Conservation (phyloP, 805 yeast genomes). For the Candida vaughaniae region DNA sequence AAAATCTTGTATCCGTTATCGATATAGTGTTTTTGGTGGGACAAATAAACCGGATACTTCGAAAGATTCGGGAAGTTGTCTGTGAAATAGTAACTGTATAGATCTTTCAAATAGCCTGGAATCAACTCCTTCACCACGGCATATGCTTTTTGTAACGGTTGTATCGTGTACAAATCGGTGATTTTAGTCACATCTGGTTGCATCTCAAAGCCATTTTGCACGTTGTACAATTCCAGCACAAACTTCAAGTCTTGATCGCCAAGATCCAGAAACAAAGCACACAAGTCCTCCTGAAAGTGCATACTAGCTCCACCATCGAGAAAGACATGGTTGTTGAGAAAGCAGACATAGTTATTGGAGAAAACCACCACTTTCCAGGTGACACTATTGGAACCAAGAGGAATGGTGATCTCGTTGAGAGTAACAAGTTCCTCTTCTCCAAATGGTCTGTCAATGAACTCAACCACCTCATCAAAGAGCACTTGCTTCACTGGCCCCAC, state of each 20-base stretch:
- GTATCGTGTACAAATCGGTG: neutral
- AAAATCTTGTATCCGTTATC: slow-evolving; percentile 1
- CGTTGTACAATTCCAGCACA: neutral
- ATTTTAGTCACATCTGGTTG: neutral
- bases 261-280: too few relatives aligned
- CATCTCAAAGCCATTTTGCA: neutral
- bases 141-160: neutral
- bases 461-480: slow-evolving; percentile 21
- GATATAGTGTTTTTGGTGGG: neutral
- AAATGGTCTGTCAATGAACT: slow-evolving; percentile 10
- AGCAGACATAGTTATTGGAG: slow-evolving; percentile 18
- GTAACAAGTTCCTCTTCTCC: slow-evolving; percentile 13
- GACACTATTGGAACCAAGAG: slow-evolving; percentile 11
- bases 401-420: slow-evolving; percentile 14
- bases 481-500: slow-evolving; percentile 18
- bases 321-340: slow-evolving; percentile 27
- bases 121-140: neutral
- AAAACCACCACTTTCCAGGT: slow-evolving; percentile 23
- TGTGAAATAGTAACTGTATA: slow-evolving; percentile 2
- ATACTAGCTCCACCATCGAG: slow-evolving; percentile 35
- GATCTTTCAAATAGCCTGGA: neutral
- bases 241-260: neutral
- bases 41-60: slow-evolving; percentile 5
- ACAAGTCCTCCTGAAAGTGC: slow-evolving; percentile 26
- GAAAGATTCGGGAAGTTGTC: slow-evolving; percentile 7